phyloP scores from a whole-genome alignment of 2,329 filamentous ascomycete genomes.

The Colletotrichum sp. region DNA sequence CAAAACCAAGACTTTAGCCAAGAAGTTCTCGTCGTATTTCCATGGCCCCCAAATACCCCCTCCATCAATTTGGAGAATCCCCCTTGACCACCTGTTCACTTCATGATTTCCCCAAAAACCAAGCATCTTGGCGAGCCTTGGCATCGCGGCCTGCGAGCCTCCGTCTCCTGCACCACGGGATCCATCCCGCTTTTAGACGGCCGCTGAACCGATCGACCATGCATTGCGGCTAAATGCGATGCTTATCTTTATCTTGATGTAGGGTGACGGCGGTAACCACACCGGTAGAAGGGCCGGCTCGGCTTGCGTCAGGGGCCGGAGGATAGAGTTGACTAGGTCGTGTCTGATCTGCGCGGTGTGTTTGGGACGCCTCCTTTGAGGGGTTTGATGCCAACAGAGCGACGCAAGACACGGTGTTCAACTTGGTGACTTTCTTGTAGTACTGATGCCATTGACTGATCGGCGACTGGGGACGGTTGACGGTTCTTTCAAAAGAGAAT shows the following conservation, averaged over 20 bases:
- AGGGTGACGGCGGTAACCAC: background rate
- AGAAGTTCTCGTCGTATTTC: background rate
- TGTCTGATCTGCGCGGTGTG: background rate
- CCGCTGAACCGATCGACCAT: background rate
- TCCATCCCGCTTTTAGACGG: background rate
- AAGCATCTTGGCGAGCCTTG: constrained; percentile 19
- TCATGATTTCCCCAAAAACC: background rate
- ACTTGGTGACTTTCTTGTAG: background rate
- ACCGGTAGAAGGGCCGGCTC: background rate
- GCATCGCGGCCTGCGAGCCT: constrained; percentile 7
- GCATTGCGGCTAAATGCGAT: constrained; percentile 1
- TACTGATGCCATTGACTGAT: background rate
- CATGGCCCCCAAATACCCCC: background rate
- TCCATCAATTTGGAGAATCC: background rate
- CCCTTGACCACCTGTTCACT: background rate
- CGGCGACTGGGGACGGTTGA: background rate
- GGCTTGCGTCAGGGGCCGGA: background rate
- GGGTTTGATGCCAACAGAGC: background rate
- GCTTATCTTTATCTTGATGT: background rate
- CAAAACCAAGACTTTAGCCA: background rate
- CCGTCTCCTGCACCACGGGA: background rate
- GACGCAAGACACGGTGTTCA: background rate
- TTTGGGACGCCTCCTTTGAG: background rate
- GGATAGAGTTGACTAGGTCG: background rate
- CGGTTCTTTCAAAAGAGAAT: background rate